Percentiles rank a stretch among this genome's conserved stretches.
phyloP scores from a whole-genome alignment of 2,329 filamentous ascomycete genomes.

The Colletotrichum simmondsii region DNA sequence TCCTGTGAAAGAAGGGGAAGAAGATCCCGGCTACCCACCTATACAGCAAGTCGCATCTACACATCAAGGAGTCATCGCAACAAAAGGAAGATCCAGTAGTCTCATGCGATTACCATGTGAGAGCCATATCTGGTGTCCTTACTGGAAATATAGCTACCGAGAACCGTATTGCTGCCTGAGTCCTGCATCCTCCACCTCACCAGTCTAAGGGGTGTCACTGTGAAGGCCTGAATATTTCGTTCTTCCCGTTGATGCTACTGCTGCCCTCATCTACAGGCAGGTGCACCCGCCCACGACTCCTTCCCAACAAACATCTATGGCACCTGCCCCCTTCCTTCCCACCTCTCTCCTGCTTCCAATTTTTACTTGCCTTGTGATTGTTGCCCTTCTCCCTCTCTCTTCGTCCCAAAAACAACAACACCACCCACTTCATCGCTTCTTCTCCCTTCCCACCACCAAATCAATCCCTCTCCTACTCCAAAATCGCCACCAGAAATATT shows the following conservation, averaged over 20 bases:
- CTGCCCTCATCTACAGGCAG: neutral
- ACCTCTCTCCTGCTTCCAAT: neutral
- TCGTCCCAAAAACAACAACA: neutral
- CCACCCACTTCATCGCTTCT: neutral
- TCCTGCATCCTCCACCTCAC: neutral
- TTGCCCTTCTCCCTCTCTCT: neutral
- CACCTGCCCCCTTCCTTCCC: neutral
- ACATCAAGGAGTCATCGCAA: neutral
- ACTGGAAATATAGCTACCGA: neutral
- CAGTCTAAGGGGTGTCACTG: neutral
- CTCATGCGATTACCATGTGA: neutral
- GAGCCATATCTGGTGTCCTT: neutral
- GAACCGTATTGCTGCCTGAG: neutral
- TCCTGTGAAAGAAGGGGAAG: neutral
- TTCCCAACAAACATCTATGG: neutral
- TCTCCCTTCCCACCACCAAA: neutral
- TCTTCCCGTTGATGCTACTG: neutral
- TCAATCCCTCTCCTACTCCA: neutral
- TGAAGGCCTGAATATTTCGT: neutral
- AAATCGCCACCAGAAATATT: neutral
- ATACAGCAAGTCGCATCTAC: neutral
- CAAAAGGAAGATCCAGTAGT: neutral
- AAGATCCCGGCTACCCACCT: neutral
- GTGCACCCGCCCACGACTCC: neutral
- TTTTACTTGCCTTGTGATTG: neutral